Base-by-base conservation (phyloP, 164 flowering plant species). In the Macadamia tetraphylla region DNA sequence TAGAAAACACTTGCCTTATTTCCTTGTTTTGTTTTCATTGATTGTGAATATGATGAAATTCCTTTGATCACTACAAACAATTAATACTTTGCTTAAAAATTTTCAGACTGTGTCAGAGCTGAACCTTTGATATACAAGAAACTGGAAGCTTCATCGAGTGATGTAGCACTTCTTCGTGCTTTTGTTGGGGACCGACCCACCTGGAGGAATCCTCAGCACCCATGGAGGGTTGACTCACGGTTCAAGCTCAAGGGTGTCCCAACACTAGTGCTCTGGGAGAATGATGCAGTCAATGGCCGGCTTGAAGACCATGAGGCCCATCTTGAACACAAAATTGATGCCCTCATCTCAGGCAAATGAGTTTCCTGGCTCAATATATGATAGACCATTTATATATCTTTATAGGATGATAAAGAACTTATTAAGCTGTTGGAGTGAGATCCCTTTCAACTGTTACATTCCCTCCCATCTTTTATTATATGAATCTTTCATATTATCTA, bases 271-370 rank as follows among this genome's bases (percentile, higher is more conserved):
- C 82, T 82, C 32, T 94, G 96, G 98, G 97, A 87, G 68, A 77
- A 85, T 62, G 91, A 79, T 9, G 70, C 79, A 0, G 57, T 94
- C 65, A 76, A 58, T 40, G 95, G 86, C 52, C 94, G 95, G 62
- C 97, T 94, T 53, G 98, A 92, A 71, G 98, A 94, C 70, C 75
- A 86, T 70, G 98, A 94, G 80, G 98, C 98, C 10, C 92, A 94
- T 70, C 9, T 86, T 30, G 90, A 83, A 42, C 40, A 67, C 75
- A 92, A 87, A 72, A 94, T 94, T 14, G 77, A 84, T 57, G 75
- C 80, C 71, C 95, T 94, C 55, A 23, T 89, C 70, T 67, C 81
- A 44, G 75, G 75, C 17, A 58, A 60, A 52, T 52, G 5, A 52
- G 0, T 9, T 52, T 17, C 18, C 57, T 52, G 17, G 13, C 17